Evolutionary conservation across 108 stramenopile species (phyloP).

Genomic region (Parmales sp.): DNA sequence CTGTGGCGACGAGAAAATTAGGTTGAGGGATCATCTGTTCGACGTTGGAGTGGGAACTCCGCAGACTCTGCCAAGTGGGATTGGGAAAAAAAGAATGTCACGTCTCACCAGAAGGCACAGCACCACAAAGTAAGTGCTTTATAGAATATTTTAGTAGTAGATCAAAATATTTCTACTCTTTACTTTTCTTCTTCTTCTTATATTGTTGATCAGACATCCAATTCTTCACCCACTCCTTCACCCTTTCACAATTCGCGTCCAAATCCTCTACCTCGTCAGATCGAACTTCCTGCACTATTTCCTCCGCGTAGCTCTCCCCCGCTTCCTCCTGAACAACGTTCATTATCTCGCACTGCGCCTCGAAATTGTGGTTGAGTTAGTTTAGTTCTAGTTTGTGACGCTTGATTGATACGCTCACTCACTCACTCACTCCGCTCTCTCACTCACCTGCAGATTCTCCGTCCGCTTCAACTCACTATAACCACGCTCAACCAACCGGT

Average conservation of each 20-base stretch:
- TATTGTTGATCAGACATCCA: slow-evolving; percentile 59
- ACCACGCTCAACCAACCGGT: slow-evolving; percentile 69
- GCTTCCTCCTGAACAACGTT: slow-evolving; percentile 84
- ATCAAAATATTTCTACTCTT: not conserved
- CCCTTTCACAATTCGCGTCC: slow-evolving; percentile 59
- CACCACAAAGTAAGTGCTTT: too few relatives aligned
- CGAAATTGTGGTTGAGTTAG: not conserved
- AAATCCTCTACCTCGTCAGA: slow-evolving; percentile 73
- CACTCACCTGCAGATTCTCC: slow-evolving; percentile 75
- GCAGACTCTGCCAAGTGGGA: too few relatives aligned
- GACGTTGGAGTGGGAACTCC: too few relatives aligned
- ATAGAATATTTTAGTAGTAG: not conserved
- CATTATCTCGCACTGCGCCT: slow-evolving; percentile 74
- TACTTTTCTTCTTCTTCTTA: not conserved
- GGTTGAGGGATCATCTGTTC: too few relatives aligned
- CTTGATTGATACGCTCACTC: not conserved
- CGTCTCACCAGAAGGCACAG: too few relatives aligned
- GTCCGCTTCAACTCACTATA: slow-evolving; percentile 74
- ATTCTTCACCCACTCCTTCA: slow-evolving; percentile 54
- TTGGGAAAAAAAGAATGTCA: too few relatives aligned
- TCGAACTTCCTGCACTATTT: slow-evolving; percentile 76
- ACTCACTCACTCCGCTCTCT: not conserved
- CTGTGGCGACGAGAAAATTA: too few relatives aligned
- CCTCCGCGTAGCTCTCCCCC: slow-evolving; percentile 63
- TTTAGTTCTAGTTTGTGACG: not conserved